These are phyloP conservation scores for Candida glaebosa DNA, from an alignment of 805 yeast species.

Conservation along the genomic window DNA sequence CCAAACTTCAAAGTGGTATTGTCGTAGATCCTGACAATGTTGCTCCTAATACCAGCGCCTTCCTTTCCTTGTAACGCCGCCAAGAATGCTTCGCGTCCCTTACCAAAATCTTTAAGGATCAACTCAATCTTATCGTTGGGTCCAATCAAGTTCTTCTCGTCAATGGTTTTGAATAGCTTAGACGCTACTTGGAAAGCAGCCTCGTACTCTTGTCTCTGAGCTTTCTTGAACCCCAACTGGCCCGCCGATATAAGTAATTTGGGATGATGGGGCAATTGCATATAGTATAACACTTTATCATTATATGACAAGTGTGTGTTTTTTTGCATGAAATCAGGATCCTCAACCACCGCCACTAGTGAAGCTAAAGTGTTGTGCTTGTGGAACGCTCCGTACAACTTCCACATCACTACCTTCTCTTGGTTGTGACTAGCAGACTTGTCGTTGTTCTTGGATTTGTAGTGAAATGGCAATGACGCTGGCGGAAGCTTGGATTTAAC, in stretches of 20 bases:
- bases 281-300: conserved; percentile 71
- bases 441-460: conserved; percentile 3
- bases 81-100: conserved; percentile 83
- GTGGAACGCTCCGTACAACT: conserved; percentile 71
- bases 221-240: conserved; percentile 80
- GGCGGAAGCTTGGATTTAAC: neutral
- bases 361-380: conserved; percentile 83
- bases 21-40: conserved; percentile 70
- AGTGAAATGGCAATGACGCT: neutral
- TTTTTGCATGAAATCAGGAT: conserved; percentile 52
- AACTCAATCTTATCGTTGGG: conserved; percentile 64
- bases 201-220: conserved; percentile 90
- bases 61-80: conserved; percentile 87
- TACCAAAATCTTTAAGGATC: conserved; percentile 77
- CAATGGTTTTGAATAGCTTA: conserved; percentile 66
- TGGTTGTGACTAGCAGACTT: conserved; percentile 7
- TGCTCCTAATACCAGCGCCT: conserved; percentile 65
- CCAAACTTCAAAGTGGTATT: conserved; percentile 84
- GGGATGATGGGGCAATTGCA: conserved; percentile 76
- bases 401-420: conserved; percentile 54
- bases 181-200: conserved; percentile 85
- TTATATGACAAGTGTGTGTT: conserved; percentile 56
- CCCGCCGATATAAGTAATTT: conserved; percentile 74
- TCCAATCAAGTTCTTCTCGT: conserved; percentile 54
- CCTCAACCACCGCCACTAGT: conserved; percentile 66